Evolutionary conservation across 208 protist genomes (phyloP).

Genomic region (Spongospora subterranea): DNA sequence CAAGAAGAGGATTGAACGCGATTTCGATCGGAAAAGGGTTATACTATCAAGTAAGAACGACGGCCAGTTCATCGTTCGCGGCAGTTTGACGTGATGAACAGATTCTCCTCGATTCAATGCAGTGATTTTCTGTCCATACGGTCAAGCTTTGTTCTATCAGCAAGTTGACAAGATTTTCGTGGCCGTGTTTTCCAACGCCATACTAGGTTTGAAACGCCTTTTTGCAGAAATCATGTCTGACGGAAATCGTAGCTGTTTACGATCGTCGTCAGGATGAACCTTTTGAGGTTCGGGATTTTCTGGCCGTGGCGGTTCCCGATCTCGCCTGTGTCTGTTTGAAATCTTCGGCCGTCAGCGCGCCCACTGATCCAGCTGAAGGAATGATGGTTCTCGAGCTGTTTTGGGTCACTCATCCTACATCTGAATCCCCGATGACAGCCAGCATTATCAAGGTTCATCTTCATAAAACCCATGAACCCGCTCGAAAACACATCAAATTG

Average conservation of each 20-base stretch:
- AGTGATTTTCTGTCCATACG: slow-evolving; percentile 21
- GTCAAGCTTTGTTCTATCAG: neutral
- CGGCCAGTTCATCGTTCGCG: neutral
- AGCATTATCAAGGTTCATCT: no score
- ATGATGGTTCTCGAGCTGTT: neutral
- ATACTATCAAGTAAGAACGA: neutral
- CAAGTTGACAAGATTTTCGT: neutral
- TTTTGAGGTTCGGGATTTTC: neutral
- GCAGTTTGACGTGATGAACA: slow-evolving; percentile 35
- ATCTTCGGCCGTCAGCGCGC: neutral
- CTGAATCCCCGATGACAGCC: no score
- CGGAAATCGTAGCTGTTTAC: neutral
- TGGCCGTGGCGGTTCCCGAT: neutral
- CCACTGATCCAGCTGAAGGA: neutral
- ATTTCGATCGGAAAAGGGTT: neutral
- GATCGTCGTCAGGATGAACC: neutral
- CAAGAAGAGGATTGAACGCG: slow-evolving; percentile 4
- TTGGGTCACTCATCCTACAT: neutral
- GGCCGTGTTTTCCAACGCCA: neutral
- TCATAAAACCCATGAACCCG: no score
- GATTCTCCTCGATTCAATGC: neutral
- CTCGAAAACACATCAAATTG: no score
- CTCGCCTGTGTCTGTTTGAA: slow-evolving; percentile 6
- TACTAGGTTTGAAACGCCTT: neutral
- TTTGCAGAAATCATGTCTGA: neutral